These are phyloP conservation scores for Actinomortierella ambigua DNA, from an alignment of 371 early-diverging fungal species.

Conservation along the genomic window DNA sequence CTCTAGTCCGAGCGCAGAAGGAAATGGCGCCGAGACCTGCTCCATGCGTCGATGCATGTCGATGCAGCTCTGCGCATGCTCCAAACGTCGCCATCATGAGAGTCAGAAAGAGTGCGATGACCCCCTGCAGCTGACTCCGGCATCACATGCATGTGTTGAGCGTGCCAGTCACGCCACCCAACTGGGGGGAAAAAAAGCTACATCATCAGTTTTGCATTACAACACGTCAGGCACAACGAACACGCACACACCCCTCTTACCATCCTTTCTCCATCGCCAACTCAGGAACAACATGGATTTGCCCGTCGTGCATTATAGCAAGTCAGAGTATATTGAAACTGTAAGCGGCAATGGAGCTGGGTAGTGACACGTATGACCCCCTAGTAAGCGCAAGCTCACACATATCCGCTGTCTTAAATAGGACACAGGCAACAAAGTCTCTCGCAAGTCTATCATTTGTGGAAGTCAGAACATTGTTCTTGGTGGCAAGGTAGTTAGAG, in stretches of 20 bases:
- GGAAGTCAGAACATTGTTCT: slow-evolving; percentile 95
- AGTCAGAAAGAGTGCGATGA: neutral
- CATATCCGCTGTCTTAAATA: slow-evolving; percentile 23
- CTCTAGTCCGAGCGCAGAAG: slow-evolving; percentile 38
- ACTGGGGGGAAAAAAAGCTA: too few species aligned
- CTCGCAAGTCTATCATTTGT: slow-evolving; percentile 87
- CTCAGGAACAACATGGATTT: slow-evolving; percentile 65
- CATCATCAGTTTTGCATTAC: too few species aligned
- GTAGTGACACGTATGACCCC: neutral
- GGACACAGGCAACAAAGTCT: slow-evolving; percentile 96
- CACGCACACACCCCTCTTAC: too few species aligned
- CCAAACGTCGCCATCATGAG: slow-evolving; percentile 41
- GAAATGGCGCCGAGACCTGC: slow-evolving; percentile 46
- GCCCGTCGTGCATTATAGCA: slow-evolving; percentile 65
- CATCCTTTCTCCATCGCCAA: neutral
- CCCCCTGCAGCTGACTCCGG: too few species aligned
- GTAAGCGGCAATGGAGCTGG: slow-evolving; percentile 47
- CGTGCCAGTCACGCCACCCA: too few species aligned
- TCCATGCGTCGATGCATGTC: slow-evolving; percentile 37
- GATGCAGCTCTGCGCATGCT: slow-evolving; percentile 37
- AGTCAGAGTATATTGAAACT: slow-evolving; percentile 85
- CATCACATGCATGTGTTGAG: too few species aligned
- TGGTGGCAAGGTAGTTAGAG: slow-evolving; percentile 81
- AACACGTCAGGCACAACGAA: too few species aligned
- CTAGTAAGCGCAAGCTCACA: slow-evolving; percentile 1